Evolutionary conservation across 345 rosid genomes (phyloP), one percentile per base, ranked within the genome.

Genomic region (Nephelium lappaceum): DNA sequence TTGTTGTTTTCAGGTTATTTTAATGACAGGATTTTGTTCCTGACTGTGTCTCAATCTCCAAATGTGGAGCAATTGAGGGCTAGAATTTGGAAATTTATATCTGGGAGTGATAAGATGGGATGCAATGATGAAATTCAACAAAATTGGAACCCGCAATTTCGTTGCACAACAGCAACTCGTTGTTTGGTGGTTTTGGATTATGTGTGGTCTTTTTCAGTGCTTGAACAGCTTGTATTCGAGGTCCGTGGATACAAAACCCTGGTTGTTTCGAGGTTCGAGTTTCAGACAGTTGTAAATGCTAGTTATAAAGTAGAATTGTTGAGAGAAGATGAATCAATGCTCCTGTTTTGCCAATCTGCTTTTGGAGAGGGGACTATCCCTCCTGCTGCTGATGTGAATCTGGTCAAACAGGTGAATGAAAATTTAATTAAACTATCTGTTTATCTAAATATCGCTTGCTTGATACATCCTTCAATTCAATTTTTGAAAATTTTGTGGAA

Each of bases 121-220:
- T n/a, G n/a, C n/a, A n/a, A n/a, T n/a, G n/a, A n/a, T n/a, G n/a
- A n/a, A n/a, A n/a, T n/a, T n/a, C n/a, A n/a, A n/a, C n/a, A n/a
- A n/a, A n/a, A n/a, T n/a, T n/a, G n/a, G n/a, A n/a, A n/a, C n/a
- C 27, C 75, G 19, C 90, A 83, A 16, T 83, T 73, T 60, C 84
- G 82, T 5, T 80, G 83, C 47, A 66, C 65, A 75, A n/a, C 39
- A 58, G 84, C 43, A 36, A 21, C 83, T 6, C 69, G 27, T 31
- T 71, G 75, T 79, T 81, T 95, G 70, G 88, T 95, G 19, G 92
- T 95, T 77, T 77, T 95, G 62, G 98, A 95, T 81, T 98, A 95
- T 84, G 98, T 95, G 67, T 95, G 98, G 98, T 86, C 89, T 6
- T 53, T 53, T 3, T 62, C 86, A n/a, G 95, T 82, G 2, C 91